phyloP scores from a whole-genome alignment of 306 rosid species.

The Sicyos baderoa region DNA sequence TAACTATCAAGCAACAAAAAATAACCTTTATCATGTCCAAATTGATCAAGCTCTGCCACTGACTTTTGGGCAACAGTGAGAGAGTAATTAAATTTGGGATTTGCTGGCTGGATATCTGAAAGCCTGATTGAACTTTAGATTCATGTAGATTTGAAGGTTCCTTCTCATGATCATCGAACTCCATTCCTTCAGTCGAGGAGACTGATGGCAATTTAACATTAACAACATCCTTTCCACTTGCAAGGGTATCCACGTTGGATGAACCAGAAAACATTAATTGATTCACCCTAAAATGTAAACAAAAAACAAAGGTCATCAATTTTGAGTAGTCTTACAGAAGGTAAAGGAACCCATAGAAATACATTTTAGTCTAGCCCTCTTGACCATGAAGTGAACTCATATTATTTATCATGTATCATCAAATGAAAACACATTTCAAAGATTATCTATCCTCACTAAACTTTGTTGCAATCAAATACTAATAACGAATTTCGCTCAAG shows the following conservation, averaged over 20 bases:
- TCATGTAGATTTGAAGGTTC: constrained; percentile 27
- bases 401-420: constrained; percentile 2
- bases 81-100: constrained; percentile 81
- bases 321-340: neutral
- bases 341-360: neutral
- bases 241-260: constrained; percentile 55
- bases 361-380: neutral
- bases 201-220: constrained; percentile 69
- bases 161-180: constrained; percentile 35
- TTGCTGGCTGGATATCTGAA: constrained; percentile 42
- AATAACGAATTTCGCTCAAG: neutral
- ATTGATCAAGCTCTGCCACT: constrained; percentile 91
- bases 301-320: neutral
- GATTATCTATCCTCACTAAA: neutral
- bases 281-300: constrained; percentile 41
- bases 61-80: constrained; percentile 81
- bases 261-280: constrained; percentile 57
- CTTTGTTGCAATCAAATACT: neutral
- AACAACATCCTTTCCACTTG: constrained; percentile 74
- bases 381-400: neutral
- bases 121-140: constrained; percentile 30
- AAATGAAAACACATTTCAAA: neutral
- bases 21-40: constrained; percentile 82
- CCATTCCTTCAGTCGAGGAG: constrained; percentile 43
- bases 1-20: constrained; percentile 6